A percentile compares a stretch with the other conserved stretches of the same genome.
These are phyloP conservation scores for Neurospora sublineolata DNA, from an alignment of 495 filamentous ascomycete genomes.

Conservation along the genomic window DNA sequence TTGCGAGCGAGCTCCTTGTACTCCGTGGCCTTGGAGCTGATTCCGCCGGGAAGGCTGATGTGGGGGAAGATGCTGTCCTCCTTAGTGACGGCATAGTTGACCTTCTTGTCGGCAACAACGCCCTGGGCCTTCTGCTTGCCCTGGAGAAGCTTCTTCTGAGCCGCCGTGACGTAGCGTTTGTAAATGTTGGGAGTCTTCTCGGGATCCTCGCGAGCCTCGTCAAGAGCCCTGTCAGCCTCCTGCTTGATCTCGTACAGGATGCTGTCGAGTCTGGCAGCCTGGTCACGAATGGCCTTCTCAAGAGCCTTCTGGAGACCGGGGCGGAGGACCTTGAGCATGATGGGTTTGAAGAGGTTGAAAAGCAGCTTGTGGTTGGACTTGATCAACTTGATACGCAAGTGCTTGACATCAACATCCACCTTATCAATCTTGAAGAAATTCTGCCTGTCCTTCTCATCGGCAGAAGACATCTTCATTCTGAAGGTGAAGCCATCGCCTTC, in stretches of 20 bases:
- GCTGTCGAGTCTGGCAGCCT: slow-evolving; percentile 57
- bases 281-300: slow-evolving; percentile 76
- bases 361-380: slow-evolving; percentile 90
- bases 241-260: slow-evolving; percentile 63
- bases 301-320: slow-evolving; percentile 77
- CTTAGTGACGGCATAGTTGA: slow-evolving; percentile 78
- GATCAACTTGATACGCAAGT: slow-evolving; percentile 81
- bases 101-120: slow-evolving; percentile 58
- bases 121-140: slow-evolving; percentile 61
- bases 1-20: slow-evolving; percentile 79
- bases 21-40: slow-evolving; percentile 88
- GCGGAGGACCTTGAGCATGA: slow-evolving; percentile 72
- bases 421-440: slow-evolving; percentile 92
- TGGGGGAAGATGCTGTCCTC: slow-evolving; percentile 84
- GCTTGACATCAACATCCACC: slow-evolving; percentile 70
- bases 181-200: slow-evolving; percentile 78
- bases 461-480: slow-evolving; percentile 78
- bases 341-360: slow-evolving; percentile 77
- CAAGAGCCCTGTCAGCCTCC: slow-evolving; percentile 64
- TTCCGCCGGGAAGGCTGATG: slow-evolving; percentile 79
- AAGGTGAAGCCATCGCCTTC: slow-evolving; percentile 82
- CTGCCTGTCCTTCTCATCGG: slow-evolving; percentile 61
- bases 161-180: slow-evolving; percentile 64
- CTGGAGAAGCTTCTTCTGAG: slow-evolving; percentile 60
- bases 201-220: slow-evolving; percentile 57